Conservation (phyloP, 441 rosid genomes). For the Syzygium malaccense region DNA sequence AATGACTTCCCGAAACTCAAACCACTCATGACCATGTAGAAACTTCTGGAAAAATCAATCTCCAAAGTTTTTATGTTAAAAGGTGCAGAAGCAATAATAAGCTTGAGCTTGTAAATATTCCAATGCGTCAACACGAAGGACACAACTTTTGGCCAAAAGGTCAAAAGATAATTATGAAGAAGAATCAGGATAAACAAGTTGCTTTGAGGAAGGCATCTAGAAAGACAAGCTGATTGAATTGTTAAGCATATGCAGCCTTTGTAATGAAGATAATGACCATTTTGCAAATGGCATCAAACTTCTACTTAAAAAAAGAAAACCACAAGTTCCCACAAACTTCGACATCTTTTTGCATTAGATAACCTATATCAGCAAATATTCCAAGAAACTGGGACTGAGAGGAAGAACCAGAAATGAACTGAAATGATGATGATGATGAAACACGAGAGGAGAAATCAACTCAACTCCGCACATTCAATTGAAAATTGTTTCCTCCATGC, state of each 20-base stretch:
- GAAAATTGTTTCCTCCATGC: neutral
- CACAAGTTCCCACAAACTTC: neutral
- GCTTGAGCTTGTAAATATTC: neutral
- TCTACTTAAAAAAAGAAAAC: neutral
- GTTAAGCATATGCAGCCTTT: neutral
- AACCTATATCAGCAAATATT: neutral
- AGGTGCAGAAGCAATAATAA: neutral
- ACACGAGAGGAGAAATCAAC: neutral
- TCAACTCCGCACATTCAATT: neutral
- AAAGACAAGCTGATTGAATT: neutral
- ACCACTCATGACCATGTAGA: neutral
- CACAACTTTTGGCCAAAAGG: neutral
- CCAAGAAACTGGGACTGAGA: neutral
- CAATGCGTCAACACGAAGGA: neutral
- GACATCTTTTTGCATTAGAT: neutral
- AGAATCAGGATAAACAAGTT: neutral
- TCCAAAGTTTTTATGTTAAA: neutral
- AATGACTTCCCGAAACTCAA: neutral
- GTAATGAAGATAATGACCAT: neutral
- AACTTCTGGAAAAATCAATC: neutral
- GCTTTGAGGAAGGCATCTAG: neutral
- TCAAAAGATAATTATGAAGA: neutral
- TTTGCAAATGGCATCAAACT: neutral
- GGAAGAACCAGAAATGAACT: neutral
- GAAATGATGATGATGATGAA: neutral